phyloP scores from a whole-genome alignment of 345 rosid species.

The Toxicodendron radicans region DNA sequence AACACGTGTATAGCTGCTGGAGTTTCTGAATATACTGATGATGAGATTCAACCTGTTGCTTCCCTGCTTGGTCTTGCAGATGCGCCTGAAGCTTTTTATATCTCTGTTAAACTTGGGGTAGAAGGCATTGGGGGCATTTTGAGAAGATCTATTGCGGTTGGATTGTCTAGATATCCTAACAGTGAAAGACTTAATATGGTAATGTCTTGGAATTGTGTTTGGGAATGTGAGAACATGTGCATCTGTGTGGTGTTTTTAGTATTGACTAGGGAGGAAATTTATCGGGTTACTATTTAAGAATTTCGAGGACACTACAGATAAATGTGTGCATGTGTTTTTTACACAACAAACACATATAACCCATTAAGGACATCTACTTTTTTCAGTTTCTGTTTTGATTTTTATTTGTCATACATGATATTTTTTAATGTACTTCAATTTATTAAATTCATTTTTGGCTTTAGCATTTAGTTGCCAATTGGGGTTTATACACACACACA shows the following conservation, averaged over 20 bases:
- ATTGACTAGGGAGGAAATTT: neutral
- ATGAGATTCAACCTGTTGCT: slow-evolving; percentile 88
- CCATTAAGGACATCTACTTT: neutral
- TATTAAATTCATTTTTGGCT: neutral
- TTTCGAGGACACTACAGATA: neutral
- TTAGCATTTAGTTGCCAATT: neutral
- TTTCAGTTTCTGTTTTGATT: slow-evolving; percentile 6
- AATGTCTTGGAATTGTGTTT: slow-evolving; percentile 19
- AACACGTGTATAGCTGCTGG: slow-evolving; percentile 75
- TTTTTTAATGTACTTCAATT: neutral
- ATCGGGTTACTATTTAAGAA: neutral
- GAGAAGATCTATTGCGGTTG: slow-evolving; percentile 80
- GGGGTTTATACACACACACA: neutral
- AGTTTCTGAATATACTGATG: slow-evolving; percentile 75
- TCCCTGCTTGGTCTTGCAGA: slow-evolving; percentile 75
- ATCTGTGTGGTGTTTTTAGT: neutral
- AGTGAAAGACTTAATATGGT: slow-evolving; percentile 87
- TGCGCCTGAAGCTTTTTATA: slow-evolving; percentile 96
- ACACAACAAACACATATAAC: neutral
- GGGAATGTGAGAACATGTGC: neutral
- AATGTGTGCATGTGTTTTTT: neutral
- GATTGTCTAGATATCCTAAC: slow-evolving; percentile 80
- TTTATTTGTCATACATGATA: neutral
- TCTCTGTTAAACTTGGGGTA: slow-evolving; percentile 91
- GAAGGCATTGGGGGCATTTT: slow-evolving; percentile 94